Evolutionary conservation across 164 flowering plant species (phyloP).

Genomic region (Amborella trichopoda): DNA sequence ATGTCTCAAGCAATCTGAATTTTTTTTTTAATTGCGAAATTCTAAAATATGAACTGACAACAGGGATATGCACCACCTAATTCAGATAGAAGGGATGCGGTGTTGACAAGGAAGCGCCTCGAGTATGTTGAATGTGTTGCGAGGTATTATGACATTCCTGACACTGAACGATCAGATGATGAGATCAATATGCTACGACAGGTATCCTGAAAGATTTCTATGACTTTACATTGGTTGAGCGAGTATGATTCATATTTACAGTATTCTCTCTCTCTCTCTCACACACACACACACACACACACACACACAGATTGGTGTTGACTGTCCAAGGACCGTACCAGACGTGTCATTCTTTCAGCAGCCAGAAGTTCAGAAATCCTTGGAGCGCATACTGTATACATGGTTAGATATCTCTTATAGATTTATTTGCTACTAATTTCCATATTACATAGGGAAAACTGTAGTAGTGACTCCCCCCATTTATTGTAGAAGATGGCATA

Average conservation of each 20-base stretch:
- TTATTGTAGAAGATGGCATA: too few species aligned
- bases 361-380: conserved; percentile 78
- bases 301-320: conserved; percentile 84
- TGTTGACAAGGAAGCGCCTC: conserved; percentile 75
- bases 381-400: conserved; percentile 93
- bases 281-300: too few species aligned
- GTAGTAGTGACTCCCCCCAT: too few species aligned
- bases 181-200: conserved; percentile 97
- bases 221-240: too few species aligned
- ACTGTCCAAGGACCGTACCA: conserved; percentile 98
- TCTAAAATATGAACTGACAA: conserved; percentile 77
- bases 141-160: conserved; percentile 90
- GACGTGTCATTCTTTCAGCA: conserved; percentile 94
- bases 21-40: conserved; percentile 8
- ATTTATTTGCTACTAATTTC: too few species aligned
- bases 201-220: conserved; percentile 37
- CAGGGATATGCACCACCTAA: conserved; percentile 99
- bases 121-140: conserved; percentile 89
- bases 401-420: conserved; percentile 38
- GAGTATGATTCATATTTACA: too few species aligned
- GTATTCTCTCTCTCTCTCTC: too few species aligned
- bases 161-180: conserved; percentile 86
- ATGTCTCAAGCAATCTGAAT: too few species aligned
- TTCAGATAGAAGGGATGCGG: conserved; percentile 99
- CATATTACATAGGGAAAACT: too few species aligned